Evolutionary conservation across 148 eudicot genomes (phyloP).

Genomic region (Cornus kousa): DNA sequence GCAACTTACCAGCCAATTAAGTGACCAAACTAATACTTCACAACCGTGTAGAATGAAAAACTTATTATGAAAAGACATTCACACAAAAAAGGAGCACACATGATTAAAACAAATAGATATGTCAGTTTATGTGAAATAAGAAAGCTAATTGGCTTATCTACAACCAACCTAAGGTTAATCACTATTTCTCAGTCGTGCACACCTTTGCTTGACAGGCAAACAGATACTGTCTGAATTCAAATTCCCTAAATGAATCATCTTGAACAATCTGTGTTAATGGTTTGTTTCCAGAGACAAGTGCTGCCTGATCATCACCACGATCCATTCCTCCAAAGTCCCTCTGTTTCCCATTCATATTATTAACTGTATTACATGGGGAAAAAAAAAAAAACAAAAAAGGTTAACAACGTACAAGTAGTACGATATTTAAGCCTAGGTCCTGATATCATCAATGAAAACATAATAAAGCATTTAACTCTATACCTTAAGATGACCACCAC

Average conservation of each 20-base stretch:
- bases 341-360: conserved; percentile 57
- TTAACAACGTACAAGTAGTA: not conserved
- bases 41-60: not conserved
- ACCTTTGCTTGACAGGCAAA: conserved; percentile 99
- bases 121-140: not conserved
- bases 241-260: conserved; percentile 94
- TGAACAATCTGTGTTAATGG: conserved; percentile 78
- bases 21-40: not conserved
- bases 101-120: not conserved
- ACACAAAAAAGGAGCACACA: not conserved
- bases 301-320: conserved; percentile 89
- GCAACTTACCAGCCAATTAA: not conserved
- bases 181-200: conserved; percentile 21
- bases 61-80: not conserved
- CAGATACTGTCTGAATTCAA: conserved; percentile 93
- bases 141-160: conserved; percentile 1
- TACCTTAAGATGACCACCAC: too few relatives aligned
- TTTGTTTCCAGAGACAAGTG: conserved; percentile 69
- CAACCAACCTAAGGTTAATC: conserved; percentile 17
- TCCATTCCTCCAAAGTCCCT: conserved; percentile 93
- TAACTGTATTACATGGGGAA: conserved; percentile 44
- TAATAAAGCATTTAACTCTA: not conserved
- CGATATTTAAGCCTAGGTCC: not conserved
- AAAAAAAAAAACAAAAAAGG: not conserved
- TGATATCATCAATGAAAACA: not conserved